Base-by-base conservation (phyloP, 257 asterid genomes). In the Salvia rosmarinus region DNA sequence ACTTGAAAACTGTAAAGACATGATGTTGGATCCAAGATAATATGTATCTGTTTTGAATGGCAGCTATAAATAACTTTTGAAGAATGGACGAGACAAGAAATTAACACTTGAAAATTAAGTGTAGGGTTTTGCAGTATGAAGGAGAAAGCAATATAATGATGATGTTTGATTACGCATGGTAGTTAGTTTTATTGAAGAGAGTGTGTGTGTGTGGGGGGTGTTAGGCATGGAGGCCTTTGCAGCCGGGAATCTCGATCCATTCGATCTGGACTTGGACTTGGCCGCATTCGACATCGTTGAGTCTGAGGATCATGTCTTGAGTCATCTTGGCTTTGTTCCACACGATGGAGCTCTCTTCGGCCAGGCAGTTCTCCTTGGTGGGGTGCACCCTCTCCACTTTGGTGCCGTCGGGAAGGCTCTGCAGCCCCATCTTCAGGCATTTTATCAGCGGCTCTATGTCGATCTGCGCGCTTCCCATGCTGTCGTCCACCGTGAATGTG, bases 401-500 rank as follows among this genome's bases (percentile, higher is more conserved):
- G 4, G 90, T 86, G 20, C 92, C 92, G 1, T 87, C 85, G 1
- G 96, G 91, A 19, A 85, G 85, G 43, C 81, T 79, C 52, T 73
- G 50, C 69, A 85, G 72, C 19, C 86, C 87, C 87, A 82, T 78
- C 54, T 62, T 82, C 71, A 86, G 25, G 44, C 95, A 87, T 10
- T 85, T 88, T n/a, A 85, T 34, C 50, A 79, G 73, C 0, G 95
- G 79, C 35, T 62, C 80, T 55, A 90, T 79, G 82, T 85, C 85
- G 23, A 92, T 79, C 4, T 79, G 59, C 0, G 97, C 96, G 14
- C 61, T 79, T 19, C 97, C 98, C 90, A 90, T 88, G 79, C 77
- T 78, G 79, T 92, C 98, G 25, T 92, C 97, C 1, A 25, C 86
- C 9, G 86, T 82, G 81, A 92, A 90, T 5, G 96, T 92, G 81